Evolutionary conservation across 1,284 basidiomycete genomes (phyloP).

Genomic region (Boletellus deceptivus): DNA sequence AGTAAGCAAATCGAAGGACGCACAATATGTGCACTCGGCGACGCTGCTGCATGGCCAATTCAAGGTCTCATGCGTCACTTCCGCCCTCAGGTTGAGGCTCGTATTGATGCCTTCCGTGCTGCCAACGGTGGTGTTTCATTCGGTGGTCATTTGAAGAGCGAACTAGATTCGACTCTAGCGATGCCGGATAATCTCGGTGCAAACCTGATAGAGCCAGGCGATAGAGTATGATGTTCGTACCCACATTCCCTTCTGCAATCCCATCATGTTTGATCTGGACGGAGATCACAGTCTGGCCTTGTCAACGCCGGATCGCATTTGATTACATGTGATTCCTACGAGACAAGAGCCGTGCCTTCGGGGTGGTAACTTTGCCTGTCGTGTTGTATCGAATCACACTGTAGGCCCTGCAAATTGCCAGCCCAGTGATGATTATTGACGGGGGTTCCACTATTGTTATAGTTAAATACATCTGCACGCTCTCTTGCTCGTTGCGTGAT

Average conservation of each 20-base stretch:
- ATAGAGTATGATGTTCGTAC: conserved; percentile 27
- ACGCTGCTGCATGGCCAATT: conserved; percentile 98
- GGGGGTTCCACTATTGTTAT: no score
- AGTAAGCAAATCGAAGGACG: conserved; percentile 96
- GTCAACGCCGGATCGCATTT: no score
- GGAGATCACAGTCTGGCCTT: neutral
- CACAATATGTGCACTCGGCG: conserved; percentile 95
- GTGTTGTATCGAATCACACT: no score
- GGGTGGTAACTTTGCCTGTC: no score
- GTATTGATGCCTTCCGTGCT: conserved; percentile 79
- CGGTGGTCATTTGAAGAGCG: conserved; percentile 77
- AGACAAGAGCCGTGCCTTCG: no score
- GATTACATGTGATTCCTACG: no score
- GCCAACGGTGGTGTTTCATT: conserved; percentile 85
- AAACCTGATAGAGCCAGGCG: conserved; percentile 39
- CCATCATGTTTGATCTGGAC: conserved; percentile 1
- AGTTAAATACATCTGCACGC: no score
- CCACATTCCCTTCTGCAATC: neutral
- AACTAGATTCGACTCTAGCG: conserved; percentile 73
- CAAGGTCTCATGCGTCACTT: conserved; percentile 97
- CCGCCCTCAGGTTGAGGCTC: conserved; percentile 89
- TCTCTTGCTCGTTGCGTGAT: no score
- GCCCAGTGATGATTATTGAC: no score
- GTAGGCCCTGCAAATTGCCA: no score
- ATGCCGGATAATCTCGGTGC: conserved; percentile 80